A percentile compares a stretch with the other conserved stretches of the same genome.
Evolutionary conservation across 441 rosid species (phyloP).

Genomic region (Lepidium campestre): DNA sequence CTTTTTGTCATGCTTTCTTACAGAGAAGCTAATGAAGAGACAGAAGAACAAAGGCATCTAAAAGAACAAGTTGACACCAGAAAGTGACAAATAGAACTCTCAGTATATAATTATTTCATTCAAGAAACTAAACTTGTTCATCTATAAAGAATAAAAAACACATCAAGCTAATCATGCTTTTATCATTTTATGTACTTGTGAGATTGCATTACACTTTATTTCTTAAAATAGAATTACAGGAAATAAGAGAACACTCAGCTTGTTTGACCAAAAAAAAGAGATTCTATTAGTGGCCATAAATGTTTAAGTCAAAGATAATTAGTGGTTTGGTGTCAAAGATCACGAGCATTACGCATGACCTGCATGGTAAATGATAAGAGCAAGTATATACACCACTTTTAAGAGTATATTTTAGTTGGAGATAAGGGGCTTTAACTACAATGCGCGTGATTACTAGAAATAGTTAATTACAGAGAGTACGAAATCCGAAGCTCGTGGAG

Average conservation of each 20-base stretch:
- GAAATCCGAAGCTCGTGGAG: slow-evolving; percentile 22
- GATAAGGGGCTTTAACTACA: neutral
- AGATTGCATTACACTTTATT: neutral
- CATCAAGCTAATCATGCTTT: neutral
- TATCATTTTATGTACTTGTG: neutral
- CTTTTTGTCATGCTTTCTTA: slow-evolving; percentile 23
- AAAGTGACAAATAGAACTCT: slow-evolving; percentile 26
- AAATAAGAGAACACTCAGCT: neutral
- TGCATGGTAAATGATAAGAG: neutral
- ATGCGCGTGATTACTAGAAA: slow-evolving; percentile 1
- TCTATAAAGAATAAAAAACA: neutral
- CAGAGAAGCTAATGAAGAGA: slow-evolving; percentile 22
- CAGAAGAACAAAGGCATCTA: slow-evolving; percentile 14
- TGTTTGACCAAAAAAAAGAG: too few relatives aligned
- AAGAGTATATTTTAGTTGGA: neutral
- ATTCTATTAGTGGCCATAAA: too few relatives aligned
- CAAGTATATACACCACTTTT: neutral
- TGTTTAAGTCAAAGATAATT: slow-evolving; percentile 3
- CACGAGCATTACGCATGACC: neutral
- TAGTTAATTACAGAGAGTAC: neutral
- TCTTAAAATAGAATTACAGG: neutral
- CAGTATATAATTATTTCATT: neutral
- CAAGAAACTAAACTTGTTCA: slow-evolving; percentile 6
- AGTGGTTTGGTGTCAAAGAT: neutral
- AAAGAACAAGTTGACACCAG: slow-evolving; percentile 17